phyloP scores from a whole-genome alignment of 192 early-diverging fungal species.

The Linnemannia schmuckeri region DNA sequence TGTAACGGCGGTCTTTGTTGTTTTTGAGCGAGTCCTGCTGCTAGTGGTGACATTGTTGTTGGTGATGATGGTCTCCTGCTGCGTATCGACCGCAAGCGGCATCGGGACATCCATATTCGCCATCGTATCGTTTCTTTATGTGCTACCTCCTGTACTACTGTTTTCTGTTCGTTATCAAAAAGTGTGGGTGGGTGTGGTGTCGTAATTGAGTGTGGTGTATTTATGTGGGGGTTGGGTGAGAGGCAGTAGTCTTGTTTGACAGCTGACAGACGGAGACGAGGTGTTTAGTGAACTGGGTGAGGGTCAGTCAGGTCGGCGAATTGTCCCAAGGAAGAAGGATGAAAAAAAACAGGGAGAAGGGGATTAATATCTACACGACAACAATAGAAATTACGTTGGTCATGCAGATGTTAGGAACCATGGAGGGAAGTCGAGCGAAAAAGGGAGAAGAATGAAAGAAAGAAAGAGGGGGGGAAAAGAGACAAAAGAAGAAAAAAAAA shows the following conservation, averaged over 20 bases:
- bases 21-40: neutral
- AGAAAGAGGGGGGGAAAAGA: neutral
- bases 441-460: neutral
- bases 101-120: neutral
- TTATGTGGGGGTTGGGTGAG: too few relatives aligned
- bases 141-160: neutral
- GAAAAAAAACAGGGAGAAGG: neutral
- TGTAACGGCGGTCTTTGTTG: neutral
- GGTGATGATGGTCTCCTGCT: neutral
- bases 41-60: neutral
- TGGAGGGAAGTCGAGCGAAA: neutral
- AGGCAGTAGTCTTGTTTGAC: neutral
- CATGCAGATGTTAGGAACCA: slow-evolving; percentile 2
- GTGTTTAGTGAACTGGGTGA: neutral
- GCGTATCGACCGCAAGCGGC: neutral
- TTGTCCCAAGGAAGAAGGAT: neutral
- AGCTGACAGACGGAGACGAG: neutral
- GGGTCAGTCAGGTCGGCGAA: neutral
- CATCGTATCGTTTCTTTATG: neutral
- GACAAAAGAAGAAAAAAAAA: neutral
- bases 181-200: neutral
- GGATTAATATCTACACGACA: slow-evolving; percentile 12
- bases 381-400: neutral
- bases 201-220: neutral
- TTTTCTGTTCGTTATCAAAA: neutral